phyloP scores from a whole-genome alignment of 805 yeast species.

The Danielia reshetovae region DNA sequence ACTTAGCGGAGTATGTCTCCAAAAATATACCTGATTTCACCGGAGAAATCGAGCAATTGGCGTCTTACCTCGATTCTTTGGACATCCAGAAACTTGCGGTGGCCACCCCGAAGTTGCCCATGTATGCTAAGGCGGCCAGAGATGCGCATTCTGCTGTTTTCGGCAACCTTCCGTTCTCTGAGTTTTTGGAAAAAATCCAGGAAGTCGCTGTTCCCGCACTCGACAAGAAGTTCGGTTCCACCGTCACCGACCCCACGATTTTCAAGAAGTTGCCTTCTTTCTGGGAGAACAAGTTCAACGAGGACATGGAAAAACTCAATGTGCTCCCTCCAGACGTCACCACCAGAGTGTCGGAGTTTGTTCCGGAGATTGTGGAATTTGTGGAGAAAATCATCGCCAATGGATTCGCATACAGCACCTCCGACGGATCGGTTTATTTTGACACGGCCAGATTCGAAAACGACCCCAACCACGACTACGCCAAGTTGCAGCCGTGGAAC shows the following conservation, averaged over 20 bases:
- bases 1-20: slow-evolving; percentile 46
- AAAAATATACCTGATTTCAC: slow-evolving; percentile 51
- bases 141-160: slow-evolving; percentile 47
- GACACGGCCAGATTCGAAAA: slow-evolving; percentile 81
- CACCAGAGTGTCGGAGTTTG: slow-evolving; percentile 92
- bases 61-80: slow-evolving; percentile 47
- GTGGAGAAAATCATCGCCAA: slow-evolving; percentile 70
- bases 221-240: slow-evolving; percentile 68
- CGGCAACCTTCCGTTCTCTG: slow-evolving; percentile 15
- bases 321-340: slow-evolving; percentile 82
- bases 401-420: slow-evolving; percentile 80
- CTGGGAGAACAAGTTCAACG: slow-evolving; percentile 84
- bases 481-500: slow-evolving; percentile 98
- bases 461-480: slow-evolving; percentile 73
- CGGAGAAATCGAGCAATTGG: slow-evolving; percentile 34
- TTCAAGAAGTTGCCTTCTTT: slow-evolving; percentile 78
- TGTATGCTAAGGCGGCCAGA: slow-evolving; percentile 67
- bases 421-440: slow-evolving; percentile 94
- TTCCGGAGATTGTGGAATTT: slow-evolving; percentile 84
- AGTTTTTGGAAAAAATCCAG: slow-evolving; percentile 52
- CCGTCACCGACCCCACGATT: slow-evolving; percentile 79
- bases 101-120: slow-evolving; percentile 77
- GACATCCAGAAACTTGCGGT: slow-evolving; percentile 49
- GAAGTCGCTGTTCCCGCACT: slow-evolving; percentile 72
- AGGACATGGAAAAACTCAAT: slow-evolving; percentile 81